phyloP scores from a whole-genome alignment of 163 green algal genomes.

The Coccomyxa subellipsoidea region DNA sequence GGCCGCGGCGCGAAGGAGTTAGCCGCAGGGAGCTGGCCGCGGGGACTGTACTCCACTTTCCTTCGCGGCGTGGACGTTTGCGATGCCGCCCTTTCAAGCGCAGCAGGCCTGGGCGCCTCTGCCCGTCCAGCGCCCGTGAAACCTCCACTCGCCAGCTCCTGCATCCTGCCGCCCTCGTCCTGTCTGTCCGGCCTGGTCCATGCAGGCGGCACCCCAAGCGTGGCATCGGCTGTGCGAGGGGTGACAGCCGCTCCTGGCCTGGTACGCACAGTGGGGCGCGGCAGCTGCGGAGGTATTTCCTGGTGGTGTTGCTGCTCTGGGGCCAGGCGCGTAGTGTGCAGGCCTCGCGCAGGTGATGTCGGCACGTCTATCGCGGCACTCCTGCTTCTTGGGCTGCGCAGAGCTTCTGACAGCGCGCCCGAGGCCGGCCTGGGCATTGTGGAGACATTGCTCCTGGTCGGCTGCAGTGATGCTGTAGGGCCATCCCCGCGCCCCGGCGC shows the following conservation, averaged over 20 bases:
- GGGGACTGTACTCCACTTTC: not conserved
- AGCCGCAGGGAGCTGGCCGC: not conserved
- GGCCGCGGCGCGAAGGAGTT: not conserved
- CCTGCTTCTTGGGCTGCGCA: not conserved
- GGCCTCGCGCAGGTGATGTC: not conserved
- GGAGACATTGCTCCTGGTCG: not conserved
- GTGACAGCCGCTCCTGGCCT: not conserved
- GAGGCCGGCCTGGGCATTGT: not conserved
- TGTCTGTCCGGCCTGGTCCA: not conserved
- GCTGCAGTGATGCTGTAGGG: not conserved
- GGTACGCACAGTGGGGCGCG: not conserved
- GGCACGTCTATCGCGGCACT: not conserved
- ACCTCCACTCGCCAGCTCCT: not conserved
- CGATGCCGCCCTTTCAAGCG: not conserved
- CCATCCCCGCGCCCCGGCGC: not conserved
- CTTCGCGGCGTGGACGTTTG: not conserved
- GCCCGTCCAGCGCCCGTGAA: not conserved
- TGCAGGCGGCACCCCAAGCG: not conserved
- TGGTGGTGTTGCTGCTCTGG: not conserved
- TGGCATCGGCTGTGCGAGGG: not conserved
- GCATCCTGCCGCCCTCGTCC: not conserved
- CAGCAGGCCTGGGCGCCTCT: not conserved
- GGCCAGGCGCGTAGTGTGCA: not conserved
- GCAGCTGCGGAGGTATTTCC: not conserved
- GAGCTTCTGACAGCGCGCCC: not conserved